A percentile compares a stretch with the other conserved stretches of the same genome.
Evolutionary conservation across 2,329 filamentous ascomycete species (phyloP).

Genomic region (Aciculosporium take): DNA sequence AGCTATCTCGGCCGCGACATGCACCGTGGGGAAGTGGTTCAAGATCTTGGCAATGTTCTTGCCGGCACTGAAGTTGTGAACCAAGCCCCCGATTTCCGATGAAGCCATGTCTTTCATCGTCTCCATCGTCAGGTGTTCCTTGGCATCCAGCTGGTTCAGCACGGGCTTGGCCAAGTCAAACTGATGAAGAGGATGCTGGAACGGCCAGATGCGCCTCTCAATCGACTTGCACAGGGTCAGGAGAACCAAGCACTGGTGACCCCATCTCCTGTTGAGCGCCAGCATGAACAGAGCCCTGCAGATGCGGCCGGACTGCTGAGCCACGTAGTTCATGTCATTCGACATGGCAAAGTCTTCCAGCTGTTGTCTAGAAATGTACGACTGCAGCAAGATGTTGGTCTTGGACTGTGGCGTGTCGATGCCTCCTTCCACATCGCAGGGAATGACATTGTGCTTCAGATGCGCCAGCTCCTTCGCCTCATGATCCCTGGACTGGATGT

Average conservation of each 20-base stretch:
- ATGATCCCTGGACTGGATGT: constrained; percentile 81
- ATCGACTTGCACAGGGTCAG: constrained; percentile 92
- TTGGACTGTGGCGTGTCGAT: constrained; percentile 67
- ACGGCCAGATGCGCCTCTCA: constrained; percentile 90
- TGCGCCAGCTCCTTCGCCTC: constrained; percentile 77
- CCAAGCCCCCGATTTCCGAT: constrained; percentile 75
- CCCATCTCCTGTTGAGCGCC: constrained; percentile 87
- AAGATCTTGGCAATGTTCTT: constrained; percentile 67
- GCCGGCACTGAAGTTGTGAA: constrained; percentile 83
- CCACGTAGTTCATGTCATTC: constrained; percentile 88
- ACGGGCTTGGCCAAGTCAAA: constrained; percentile 82
- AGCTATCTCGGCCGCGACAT: constrained; percentile 85
- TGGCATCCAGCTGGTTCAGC: constrained; percentile 73
- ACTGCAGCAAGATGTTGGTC: constrained; percentile 88
- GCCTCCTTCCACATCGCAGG: constrained; percentile 65
- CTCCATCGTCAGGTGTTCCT: constrained; percentile 62
- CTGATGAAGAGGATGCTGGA: constrained; percentile 86
- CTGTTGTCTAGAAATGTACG: constrained; percentile 78
- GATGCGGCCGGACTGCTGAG: constrained; percentile 89
- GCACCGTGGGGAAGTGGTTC: constrained; percentile 82
- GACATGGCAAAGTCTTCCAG: constrained; percentile 87
- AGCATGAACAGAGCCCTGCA: constrained; percentile 96
- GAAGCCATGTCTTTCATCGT: constrained; percentile 83
- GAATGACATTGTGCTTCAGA: constrained; percentile 55
- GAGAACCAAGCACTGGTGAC: constrained; percentile 83